Evolutionary conservation across 305 asterid species (phyloP).

Genomic region (Salvia sclarea): DNA sequence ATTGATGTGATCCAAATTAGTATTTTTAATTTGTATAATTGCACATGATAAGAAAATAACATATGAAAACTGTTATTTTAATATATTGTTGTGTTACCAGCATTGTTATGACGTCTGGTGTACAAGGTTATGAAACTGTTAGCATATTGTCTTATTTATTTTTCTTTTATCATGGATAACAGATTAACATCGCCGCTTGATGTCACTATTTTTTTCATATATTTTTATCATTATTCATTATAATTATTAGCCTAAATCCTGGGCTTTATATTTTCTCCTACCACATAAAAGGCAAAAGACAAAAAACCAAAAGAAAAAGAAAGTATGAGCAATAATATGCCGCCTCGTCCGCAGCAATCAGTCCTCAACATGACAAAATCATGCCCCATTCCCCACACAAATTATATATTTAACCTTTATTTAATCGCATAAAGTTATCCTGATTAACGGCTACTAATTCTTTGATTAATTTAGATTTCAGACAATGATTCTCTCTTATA

Average conservation of each 20-base stretch:
- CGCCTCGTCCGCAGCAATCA: constrained; percentile 37
- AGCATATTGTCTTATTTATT: too few species aligned
- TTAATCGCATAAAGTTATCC: not conserved
- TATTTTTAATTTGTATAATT: too few species aligned
- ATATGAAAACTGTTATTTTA: too few species aligned
- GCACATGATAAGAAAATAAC: too few species aligned
- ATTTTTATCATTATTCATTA: too few species aligned
- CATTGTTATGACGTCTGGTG: too few species aligned
- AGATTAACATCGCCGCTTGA: too few species aligned
- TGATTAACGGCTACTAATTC: constrained; percentile 36
- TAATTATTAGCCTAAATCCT: not conserved
- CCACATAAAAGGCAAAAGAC: not conserved
- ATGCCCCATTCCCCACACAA: constrained; percentile 21
- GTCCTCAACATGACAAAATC: constrained; percentile 18
- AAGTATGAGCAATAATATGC: not conserved
- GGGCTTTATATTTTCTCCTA: not conserved
- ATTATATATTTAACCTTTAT: not conserved
- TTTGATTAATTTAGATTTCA: not conserved
- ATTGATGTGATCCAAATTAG: not conserved
- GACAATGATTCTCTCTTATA: constrained; percentile 39
- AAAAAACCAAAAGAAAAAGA: not conserved
- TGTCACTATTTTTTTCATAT: too few species aligned
- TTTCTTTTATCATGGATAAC: too few species aligned
- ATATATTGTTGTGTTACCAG: too few species aligned
- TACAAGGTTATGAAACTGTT: too few species aligned